These are phyloP conservation scores for Leptographium wingfieldii DNA, from an alignment of 2,329 filamentous ascomycete species.

Conservation along the genomic window DNA sequence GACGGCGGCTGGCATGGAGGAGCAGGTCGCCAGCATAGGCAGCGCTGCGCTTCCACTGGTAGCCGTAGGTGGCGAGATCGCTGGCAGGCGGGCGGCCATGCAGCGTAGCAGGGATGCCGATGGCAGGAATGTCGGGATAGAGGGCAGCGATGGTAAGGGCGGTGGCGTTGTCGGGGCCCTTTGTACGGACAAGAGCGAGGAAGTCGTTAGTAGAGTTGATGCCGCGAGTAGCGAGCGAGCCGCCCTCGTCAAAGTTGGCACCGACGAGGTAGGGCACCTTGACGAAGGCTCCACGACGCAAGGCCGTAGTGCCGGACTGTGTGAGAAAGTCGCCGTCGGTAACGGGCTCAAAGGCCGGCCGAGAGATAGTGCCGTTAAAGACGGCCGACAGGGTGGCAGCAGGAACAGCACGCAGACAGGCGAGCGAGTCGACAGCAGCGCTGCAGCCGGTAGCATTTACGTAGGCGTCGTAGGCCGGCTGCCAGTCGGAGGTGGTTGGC, in stretches of 20 bases:
- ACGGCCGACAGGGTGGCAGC: slow-evolving; percentile 17
- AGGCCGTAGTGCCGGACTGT: slow-evolving; percentile 31
- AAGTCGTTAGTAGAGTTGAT: slow-evolving; percentile 47
- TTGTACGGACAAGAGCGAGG: background rate
- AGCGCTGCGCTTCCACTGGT: slow-evolving; percentile 1
- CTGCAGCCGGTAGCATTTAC: slow-evolving; percentile 6
- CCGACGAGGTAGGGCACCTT: slow-evolving; percentile 49
- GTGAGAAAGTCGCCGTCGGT: slow-evolving; percentile 30
- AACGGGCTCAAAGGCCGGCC: slow-evolving; percentile 14
- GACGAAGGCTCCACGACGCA: slow-evolving; percentile 46
- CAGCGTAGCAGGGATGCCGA: slow-evolving; percentile 29
- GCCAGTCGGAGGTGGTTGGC: slow-evolving; percentile 14
- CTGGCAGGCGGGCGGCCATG: background rate
- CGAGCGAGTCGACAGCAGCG: background rate
- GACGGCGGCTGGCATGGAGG: background rate
- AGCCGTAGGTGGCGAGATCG: background rate
- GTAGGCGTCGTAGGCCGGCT: slow-evolving; percentile 10
- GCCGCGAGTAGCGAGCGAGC: slow-evolving; percentile 44
- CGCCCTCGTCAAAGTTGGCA: slow-evolving; percentile 52
- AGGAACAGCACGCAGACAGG: slow-evolving; percentile 21
- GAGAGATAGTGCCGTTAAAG: slow-evolving; percentile 10
- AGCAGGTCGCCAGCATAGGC: slow-evolving; percentile 13
- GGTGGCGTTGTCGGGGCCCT: background rate
- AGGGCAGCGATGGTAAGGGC: background rate
- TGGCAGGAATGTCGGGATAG: slow-evolving; percentile 30